Base-by-base conservation (phyloP, 2,329 filamentous ascomycete species). In the Scedosporium minutisporum region DNA sequence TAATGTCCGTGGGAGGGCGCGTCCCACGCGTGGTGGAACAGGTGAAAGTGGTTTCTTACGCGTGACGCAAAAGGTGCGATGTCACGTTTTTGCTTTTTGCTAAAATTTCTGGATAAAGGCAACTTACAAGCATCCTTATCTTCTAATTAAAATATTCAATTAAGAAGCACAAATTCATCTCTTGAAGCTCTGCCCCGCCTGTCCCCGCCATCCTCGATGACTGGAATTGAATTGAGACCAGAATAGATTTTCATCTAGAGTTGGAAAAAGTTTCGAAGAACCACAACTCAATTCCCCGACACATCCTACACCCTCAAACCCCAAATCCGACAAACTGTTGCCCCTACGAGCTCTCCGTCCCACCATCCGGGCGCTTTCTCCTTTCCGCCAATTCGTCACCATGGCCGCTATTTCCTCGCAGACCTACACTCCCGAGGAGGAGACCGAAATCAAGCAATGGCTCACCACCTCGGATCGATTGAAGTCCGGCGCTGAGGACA, bases 401-500 rank as follows among this genome's bases (percentile, higher is more conserved):
- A 89, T 93, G 82, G 79, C 84, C 61, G 77, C 82, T 70, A 86
- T 91, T 77, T 80, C 84, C 66, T 77, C 82, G 66, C 82, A 84
- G 72, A 86, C 84, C 69, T 96, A 95, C 80, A 86, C 85, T 66
- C 80, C 87, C 69, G 83, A 86, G 67, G 93, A 97, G 78, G 87
- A 93, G 77, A 84, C 89, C 18, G 91, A 96, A 78, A 89, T 96
- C 74, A 86, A 88, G 76, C 88, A 95, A 80, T 97, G 93, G 93
- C 82, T 93, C 71, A 87, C 86, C 71, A 90, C 89, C 57, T 86
- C 90, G 51, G 83, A 87, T 65, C 86, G 88, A 67, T 83, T 96
- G 71, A 72, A 72, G 67, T 68, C 75, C 64, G 63, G 64, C 65
- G 72, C 82, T 38, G 78, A 82, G 63, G 81, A 86, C 69, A 84